A percentile compares a stretch with the other conserved stretches of the same genome.
These are phyloP conservation scores for Botrytis medusae DNA, from an alignment of 2,329 filamentous ascomycete genomes.

Conservation along the genomic window DNA sequence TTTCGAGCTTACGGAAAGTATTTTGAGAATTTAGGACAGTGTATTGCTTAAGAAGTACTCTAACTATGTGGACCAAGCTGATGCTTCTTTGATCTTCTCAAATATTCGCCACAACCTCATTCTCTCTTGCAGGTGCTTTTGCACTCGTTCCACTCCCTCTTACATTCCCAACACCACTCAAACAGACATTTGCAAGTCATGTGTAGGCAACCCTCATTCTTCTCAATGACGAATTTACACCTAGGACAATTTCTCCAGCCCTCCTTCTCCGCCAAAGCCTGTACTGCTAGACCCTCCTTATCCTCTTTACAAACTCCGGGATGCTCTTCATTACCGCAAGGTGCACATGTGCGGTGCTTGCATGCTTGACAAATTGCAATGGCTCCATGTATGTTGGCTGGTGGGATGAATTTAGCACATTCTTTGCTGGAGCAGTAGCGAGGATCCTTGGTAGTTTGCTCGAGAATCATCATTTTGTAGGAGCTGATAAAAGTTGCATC, in stretches of 20 bases:
- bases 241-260: conserved; percentile 36
- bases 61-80: neutral
- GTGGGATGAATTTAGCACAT: conserved; percentile 36
- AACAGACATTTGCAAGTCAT: conserved; percentile 37
- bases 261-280: conserved; percentile 31
- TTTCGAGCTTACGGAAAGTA: neutral
- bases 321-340: conserved; percentile 32
- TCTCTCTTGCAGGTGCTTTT: conserved; percentile 26
- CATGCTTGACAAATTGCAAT: conserved; percentile 32
- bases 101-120: neutral
- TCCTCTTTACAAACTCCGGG: conserved; percentile 36
- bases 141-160: conserved; percentile 29
- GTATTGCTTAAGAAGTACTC: neutral
- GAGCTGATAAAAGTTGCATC: conserved; percentile 24
- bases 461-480: conserved; percentile 33
- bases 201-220: conserved; percentile 37
- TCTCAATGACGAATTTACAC: conserved; percentile 35
- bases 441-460: conserved; percentile 35
- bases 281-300: conserved; percentile 30
- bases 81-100: neutral
- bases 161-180: conserved; percentile 38
- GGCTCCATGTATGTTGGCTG: conserved; percentile 29
- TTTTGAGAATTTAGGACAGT: neutral
- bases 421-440: conserved; percentile 32
- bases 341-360: conserved; percentile 30